phyloP scores from a whole-genome alignment of 1,139 yeast genomes.

The Taphrina populina region DNA sequence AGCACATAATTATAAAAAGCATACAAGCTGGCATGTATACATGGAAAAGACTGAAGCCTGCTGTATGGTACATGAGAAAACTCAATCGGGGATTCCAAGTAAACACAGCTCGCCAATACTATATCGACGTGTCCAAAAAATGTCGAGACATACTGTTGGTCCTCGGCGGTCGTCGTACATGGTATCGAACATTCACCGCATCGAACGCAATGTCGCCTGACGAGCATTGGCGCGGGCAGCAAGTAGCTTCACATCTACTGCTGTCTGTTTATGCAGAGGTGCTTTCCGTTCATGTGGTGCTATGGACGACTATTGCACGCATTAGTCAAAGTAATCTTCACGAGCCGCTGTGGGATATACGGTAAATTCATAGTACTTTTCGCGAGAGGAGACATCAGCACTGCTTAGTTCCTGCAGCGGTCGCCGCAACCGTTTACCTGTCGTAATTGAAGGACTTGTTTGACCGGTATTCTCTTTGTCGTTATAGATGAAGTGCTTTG shows the following conservation, averaged over 20 bases:
- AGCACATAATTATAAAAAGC: too few relatives aligned
- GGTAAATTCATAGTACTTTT: constrained; percentile 17
- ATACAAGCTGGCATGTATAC: too few relatives aligned
- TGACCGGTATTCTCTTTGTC: constrained; percentile 25
- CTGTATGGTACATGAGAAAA: too few relatives aligned
- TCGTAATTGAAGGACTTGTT: background rate
- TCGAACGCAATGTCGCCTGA: constrained; percentile 18
- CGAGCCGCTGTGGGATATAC: constrained; percentile 1
- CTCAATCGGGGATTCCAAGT: too few relatives aligned
- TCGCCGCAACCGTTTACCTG: constrained; percentile 11
- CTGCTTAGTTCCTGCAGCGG: constrained; percentile 23
- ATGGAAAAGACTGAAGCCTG: too few relatives aligned
- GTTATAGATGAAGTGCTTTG: constrained; percentile 14
- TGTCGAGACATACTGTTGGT: too few relatives aligned
- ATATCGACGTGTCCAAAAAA: too few relatives aligned
- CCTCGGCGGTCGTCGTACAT: too few relatives aligned
- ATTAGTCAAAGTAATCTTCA: background rate
- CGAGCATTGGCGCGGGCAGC: too few relatives aligned
- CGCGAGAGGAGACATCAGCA: constrained; percentile 6
- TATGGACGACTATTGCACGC: constrained; percentile 4
- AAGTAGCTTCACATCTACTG: too few relatives aligned
- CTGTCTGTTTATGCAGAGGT: too few relatives aligned
- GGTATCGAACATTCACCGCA: constrained; percentile 19
- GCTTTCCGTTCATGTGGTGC: constrained; percentile 2
- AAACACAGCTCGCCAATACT: too few relatives aligned